These are phyloP conservation scores for Globisporangium yorkense DNA, from an alignment of 352 stramenopile species.

Conservation along the genomic window DNA sequence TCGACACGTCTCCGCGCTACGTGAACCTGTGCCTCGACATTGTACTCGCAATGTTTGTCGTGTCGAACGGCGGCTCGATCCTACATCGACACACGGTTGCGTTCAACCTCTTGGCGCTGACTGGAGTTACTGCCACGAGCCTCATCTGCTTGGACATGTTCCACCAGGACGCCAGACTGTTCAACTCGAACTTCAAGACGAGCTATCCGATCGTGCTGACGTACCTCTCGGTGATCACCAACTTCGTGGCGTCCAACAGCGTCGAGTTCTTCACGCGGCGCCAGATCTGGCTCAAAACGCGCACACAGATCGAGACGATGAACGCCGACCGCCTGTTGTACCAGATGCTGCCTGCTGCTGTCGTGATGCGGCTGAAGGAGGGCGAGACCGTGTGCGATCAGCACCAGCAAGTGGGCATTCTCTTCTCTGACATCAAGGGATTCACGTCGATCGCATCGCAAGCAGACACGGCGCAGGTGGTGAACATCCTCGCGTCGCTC, in stretches of 20 bases:
- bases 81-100: conserved; percentile 55
- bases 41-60: conserved; percentile 79
- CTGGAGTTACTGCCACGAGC: conserved; percentile 40
- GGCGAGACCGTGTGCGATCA: conserved; percentile 81
- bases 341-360: conserved; percentile 80
- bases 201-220: conserved; percentile 79
- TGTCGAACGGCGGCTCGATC: conserved; percentile 77
- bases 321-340: conserved; percentile 80
- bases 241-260: conserved; percentile 73
- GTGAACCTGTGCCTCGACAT: conserved; percentile 76
- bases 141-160: conserved; percentile 42
- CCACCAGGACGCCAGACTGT: conserved; percentile 35
- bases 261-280: conserved; percentile 79
- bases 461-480: conserved; percentile 81
- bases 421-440: conserved; percentile 91
- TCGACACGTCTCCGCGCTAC: conserved; percentile 63
- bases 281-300: conserved; percentile 83
- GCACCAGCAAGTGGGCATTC: conserved; percentile 81
- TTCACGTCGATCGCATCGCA: conserved; percentile 89
- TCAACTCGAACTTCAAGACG: conserved; percentile 77
- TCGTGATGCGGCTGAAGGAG: conserved; percentile 83
- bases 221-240: conserved; percentile 72
- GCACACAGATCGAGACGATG: conserved; percentile 78
- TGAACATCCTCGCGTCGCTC: conserved; percentile 88
- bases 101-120: conserved; percentile 56